phyloP scores from a whole-genome alignment of 2,329 filamentous ascomycete species.

The Penicillium sp. region DNA sequence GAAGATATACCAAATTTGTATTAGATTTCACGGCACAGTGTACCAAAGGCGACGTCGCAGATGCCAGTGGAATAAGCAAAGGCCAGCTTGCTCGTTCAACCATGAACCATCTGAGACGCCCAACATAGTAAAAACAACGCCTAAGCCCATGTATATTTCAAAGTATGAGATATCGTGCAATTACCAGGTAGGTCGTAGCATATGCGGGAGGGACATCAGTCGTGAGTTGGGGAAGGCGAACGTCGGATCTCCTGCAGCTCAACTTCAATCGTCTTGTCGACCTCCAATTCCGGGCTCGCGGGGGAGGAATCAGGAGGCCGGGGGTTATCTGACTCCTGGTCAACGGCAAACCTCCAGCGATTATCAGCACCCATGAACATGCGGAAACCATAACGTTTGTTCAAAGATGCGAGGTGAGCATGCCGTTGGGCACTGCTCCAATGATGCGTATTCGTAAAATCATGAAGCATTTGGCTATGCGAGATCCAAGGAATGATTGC shows the following conservation, averaged over 20 bases:
- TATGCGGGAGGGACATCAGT: background rate
- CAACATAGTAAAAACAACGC: background rate
- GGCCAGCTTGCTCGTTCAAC: slow-evolving; percentile 3
- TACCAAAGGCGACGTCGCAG: slow-evolving; percentile 2
- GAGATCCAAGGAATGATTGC: slow-evolving; percentile 35
- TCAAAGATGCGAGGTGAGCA: slow-evolving; percentile 23
- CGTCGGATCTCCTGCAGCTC: slow-evolving; percentile 18
- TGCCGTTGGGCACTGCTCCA: slow-evolving; percentile 31
- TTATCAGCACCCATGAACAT: slow-evolving; percentile 30
- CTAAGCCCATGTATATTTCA: background rate
- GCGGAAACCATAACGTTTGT: slow-evolving; percentile 35
- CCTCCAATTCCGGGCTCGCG: slow-evolving; percentile 1
- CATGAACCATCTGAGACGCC: background rate
- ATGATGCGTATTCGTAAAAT: slow-evolving; percentile 30
- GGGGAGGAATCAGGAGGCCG: background rate
- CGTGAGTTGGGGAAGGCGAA: slow-evolving; percentile 1
- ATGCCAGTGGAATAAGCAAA: slow-evolving; percentile 4
- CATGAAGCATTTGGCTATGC: slow-evolving; percentile 33
- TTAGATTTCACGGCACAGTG: background rate
- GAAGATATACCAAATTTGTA: background rate
- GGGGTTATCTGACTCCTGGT: slow-evolving; percentile 26
- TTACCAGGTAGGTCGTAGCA: slow-evolving; percentile 4
- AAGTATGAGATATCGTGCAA: background rate
- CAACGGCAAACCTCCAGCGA: slow-evolving; percentile 33
- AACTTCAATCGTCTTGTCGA: slow-evolving; percentile 24